Percentiles rank a stretch among this genome's conserved stretches.
Conservation (phyloP, 2,329 filamentous ascomycete species). For the Dactylellina cionopaga region DNA sequence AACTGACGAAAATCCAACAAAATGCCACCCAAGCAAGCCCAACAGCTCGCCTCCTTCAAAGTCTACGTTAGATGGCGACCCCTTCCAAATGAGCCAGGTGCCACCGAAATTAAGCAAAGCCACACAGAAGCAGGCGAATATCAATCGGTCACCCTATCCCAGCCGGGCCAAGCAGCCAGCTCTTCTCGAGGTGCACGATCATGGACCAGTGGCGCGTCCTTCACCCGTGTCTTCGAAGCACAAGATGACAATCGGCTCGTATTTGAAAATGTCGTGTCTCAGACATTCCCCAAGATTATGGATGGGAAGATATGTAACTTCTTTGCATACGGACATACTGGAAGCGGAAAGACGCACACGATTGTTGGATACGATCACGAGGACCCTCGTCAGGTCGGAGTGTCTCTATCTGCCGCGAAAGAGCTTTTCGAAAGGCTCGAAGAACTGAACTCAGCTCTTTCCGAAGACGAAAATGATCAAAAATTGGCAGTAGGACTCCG, state of each 20-base stretch:
- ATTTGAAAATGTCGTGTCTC: conserved; percentile 58
- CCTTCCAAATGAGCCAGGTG: conserved; percentile 29
- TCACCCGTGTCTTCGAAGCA: conserved; percentile 57
- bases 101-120: conserved; percentile 23
- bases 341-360: conserved; percentile 62
- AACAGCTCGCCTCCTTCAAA: conserved; percentile 35
- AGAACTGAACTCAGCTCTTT: conserved; percentile 54
- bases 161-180: conserved; percentile 5
- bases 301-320: conserved; percentile 61
- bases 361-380: conserved; percentile 63
- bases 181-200: conserved; percentile 39
- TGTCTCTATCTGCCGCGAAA: conserved; percentile 60
- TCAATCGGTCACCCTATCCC: conserved; percentile 33
- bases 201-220: conserved; percentile 55
- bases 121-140: conserved; percentile 2
- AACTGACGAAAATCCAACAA: neutral
- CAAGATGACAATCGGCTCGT: conserved; percentile 55
- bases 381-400: conserved; percentile 58
- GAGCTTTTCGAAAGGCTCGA: conserved; percentile 58
- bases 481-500: conserved; percentile 61
- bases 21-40: conserved; percentile 35
- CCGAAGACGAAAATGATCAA: conserved; percentile 19
- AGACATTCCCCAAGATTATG: conserved; percentile 59
- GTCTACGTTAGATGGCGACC: conserved; percentile 46
- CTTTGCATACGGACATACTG: conserved; percentile 63